Conservation (phyloP, 306 rosid species). For the Castanospermum australe region DNA sequence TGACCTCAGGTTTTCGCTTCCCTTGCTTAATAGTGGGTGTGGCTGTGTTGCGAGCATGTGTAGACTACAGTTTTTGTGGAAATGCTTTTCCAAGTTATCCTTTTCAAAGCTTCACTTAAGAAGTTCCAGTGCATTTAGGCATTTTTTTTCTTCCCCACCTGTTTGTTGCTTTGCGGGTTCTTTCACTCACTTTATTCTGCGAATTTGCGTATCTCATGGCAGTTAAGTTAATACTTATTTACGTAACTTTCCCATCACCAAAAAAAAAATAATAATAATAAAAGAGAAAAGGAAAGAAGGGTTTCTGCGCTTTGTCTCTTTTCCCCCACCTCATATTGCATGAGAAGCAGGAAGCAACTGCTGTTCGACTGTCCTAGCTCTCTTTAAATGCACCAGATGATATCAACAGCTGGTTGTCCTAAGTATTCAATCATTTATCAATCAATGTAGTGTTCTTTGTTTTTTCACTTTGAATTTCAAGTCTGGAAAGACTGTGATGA, state of each 20-base stretch:
- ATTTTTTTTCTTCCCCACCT: too few relatives aligned
- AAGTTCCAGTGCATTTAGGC: not conserved
- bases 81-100: not conserved
- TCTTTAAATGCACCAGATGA: too few relatives aligned
- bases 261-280: too few relatives aligned
- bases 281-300: too few relatives aligned
- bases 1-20: not conserved
- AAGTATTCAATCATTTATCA: not conserved
- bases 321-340: not conserved
- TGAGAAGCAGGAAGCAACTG: not conserved
- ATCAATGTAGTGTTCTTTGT: not conserved
- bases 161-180: not conserved
- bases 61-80: not conserved
- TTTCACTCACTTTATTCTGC: not conserved
- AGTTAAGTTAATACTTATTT: too few relatives aligned
- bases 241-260: too few relatives aligned
- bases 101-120: not conserved
- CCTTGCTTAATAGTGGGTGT: not conserved
- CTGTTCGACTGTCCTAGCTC: too few relatives aligned
- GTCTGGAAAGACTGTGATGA: not conserved
- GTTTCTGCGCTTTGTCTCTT: not conserved
- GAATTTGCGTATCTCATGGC: not conserved
- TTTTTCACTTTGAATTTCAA: not conserved
- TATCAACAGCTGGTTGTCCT: not conserved
- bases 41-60: not conserved